These are phyloP conservation scores for Kregervanrija fluxuum DNA, from an alignment of 805 yeast genomes.

Conservation along the genomic window DNA sequence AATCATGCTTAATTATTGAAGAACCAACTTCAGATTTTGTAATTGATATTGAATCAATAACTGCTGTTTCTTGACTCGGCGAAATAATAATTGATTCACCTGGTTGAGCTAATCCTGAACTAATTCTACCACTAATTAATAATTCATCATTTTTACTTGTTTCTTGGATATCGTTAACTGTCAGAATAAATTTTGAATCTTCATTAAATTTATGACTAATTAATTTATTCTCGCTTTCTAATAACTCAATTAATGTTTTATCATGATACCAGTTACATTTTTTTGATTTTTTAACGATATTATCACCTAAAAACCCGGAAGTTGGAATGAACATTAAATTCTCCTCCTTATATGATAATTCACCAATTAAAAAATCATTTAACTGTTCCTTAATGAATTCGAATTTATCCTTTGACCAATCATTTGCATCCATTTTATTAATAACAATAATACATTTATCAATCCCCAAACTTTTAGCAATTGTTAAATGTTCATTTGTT, in stretches of 20 bases:
- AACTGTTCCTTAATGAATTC: slow-evolving; percentile 44
- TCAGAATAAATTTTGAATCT: slow-evolving; percentile 45
- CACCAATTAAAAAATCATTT: slow-evolving; percentile 41
- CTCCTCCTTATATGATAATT: slow-evolving; percentile 39
- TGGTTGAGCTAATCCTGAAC: slow-evolving; percentile 60
- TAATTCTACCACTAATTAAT: slow-evolving; percentile 55
- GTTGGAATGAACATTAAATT: slow-evolving; percentile 54
- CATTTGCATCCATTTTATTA: slow-evolving; percentile 61
- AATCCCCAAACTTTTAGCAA: slow-evolving; percentile 64
- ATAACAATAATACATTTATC: slow-evolving; percentile 52
- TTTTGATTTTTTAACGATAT: slow-evolving; percentile 43
- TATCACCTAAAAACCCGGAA: slow-evolving; percentile 62
- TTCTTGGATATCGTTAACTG: slow-evolving; percentile 56
- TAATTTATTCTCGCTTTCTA: slow-evolving; percentile 29
- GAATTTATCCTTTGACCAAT: slow-evolving; percentile 34
- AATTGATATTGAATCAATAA: slow-evolving; percentile 32
- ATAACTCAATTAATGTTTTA: slow-evolving; percentile 42
- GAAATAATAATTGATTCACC: slow-evolving; percentile 57
- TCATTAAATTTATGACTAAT: slow-evolving; percentile 10
- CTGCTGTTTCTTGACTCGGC: slow-evolving; percentile 42
- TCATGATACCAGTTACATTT: slow-evolving; percentile 23
- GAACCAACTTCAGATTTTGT: slow-evolving; percentile 21
- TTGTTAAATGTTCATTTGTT: slow-evolving; percentile 69
- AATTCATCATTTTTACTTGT: slow-evolving; percentile 41
- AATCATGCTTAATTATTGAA: slow-evolving; percentile 7